phyloP scores from a whole-genome alignment of 1,284 basidiomycete genomes.

The Athelia psychrophila region DNA sequence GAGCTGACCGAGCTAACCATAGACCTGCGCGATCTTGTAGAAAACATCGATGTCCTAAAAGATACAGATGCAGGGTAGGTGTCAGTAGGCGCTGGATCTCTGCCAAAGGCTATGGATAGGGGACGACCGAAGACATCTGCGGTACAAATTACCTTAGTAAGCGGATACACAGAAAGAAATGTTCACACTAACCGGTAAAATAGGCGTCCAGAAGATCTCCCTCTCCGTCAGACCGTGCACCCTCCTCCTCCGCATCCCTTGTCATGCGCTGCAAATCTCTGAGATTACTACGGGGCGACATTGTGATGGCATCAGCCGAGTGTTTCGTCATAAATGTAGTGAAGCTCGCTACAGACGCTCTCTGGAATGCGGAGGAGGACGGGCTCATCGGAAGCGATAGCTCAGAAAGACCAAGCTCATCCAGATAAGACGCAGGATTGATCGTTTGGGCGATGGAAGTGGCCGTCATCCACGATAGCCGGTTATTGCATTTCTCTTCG shows the following conservation, averaged over 20 bases:
- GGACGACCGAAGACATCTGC: constrained; percentile 4
- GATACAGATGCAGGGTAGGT: constrained; percentile 24
- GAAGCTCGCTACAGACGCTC: constrained; percentile 51
- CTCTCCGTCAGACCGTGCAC: constrained; percentile 39
- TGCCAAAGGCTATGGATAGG: constrained; percentile 6
- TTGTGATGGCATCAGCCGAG: constrained; percentile 22
- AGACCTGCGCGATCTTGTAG: not conserved
- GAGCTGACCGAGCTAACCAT: not conserved
- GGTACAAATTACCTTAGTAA: not conserved
- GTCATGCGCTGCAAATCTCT: constrained; percentile 15
- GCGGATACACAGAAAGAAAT: not conserved
- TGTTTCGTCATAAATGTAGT: constrained; percentile 22
- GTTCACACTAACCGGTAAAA: constrained; percentile 24
- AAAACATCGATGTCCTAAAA: not conserved
- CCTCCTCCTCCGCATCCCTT: constrained; percentile 35
- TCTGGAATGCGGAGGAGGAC: not conserved
- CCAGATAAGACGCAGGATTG: not conserved
- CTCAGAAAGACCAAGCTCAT: not conserved
- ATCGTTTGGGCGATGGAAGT: constrained; percentile 25
- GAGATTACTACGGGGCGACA: constrained; percentile 5
- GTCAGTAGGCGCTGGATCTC: constrained; percentile 20
- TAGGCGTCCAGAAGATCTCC: constrained; percentile 47
- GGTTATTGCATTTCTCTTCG: too few species aligned
- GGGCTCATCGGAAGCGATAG: not conserved
- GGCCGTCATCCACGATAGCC: constrained; percentile 36